phyloP scores from a whole-genome alignment of 148 eudicot genomes.

The Fagopyrum homotropicum region DNA sequence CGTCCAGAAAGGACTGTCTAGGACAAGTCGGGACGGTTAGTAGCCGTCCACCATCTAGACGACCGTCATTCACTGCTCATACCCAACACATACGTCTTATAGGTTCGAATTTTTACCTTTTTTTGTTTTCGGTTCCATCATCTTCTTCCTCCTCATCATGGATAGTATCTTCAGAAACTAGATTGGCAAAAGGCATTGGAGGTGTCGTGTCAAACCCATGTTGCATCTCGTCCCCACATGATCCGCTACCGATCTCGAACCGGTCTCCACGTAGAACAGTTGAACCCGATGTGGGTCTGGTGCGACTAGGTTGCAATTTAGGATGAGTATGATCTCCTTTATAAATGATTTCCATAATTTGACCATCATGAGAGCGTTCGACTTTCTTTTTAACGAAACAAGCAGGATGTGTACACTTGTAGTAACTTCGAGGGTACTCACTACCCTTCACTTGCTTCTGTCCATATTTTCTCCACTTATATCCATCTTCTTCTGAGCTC shows the following conservation, averaged over 20 bases:
- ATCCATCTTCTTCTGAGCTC: conserved; percentile 41
- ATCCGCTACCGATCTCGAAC: too few species aligned
- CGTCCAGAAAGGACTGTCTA: too few species aligned
- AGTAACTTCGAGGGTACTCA: conserved; percentile 62
- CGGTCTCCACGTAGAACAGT: conserved; percentile 20
- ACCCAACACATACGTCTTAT: too few species aligned
- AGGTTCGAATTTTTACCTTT: conserved; percentile 29
- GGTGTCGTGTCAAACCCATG: conserved; percentile 7
- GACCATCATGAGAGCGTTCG: conserved; percentile 56
- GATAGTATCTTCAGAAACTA: conserved; percentile 16
- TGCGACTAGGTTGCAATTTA: conserved; percentile 33
- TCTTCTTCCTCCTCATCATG: conserved; percentile 42
- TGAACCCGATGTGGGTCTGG: conserved; percentile 35
- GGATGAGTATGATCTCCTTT: conserved; percentile 61
- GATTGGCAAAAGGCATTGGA: conserved; percentile 16
- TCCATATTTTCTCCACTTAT: conserved; percentile 69
- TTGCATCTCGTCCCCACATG: conserved; percentile 10
- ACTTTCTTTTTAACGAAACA: conserved; percentile 63
- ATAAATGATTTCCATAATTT: conserved; percentile 56
- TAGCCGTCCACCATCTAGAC: too few species aligned
- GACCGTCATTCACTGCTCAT: too few species aligned
- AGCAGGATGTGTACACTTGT: conserved; percentile 50
- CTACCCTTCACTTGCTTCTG: conserved; percentile 77
- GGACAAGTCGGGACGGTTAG: too few species aligned
- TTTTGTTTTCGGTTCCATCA: conserved; percentile 52